Evolutionary conservation across 305 asterid species (phyloP).

Genomic region (Rubia tinctorum): DNA sequence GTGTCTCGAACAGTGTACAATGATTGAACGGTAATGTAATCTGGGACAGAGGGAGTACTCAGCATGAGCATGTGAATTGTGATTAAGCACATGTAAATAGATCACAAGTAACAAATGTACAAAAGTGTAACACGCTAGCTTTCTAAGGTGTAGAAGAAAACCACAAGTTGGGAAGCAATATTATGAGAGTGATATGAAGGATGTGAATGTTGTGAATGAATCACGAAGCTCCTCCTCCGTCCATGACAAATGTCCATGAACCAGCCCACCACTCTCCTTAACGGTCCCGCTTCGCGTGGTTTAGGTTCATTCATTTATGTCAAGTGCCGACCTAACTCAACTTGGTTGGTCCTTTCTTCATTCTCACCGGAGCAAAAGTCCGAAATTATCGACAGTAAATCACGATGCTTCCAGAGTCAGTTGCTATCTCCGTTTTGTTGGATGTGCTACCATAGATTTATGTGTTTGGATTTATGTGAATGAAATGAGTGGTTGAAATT

Average conservation of each 20-base stretch:
- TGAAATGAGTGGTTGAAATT: too few species aligned
- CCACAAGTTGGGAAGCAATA: neutral
- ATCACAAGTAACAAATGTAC: too few species aligned
- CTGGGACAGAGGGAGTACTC: too few species aligned
- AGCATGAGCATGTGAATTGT: too few species aligned
- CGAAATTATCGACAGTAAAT: too few species aligned
- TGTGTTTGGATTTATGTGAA: too few species aligned
- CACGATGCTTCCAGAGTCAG: too few species aligned
- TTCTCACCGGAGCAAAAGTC: neutral
- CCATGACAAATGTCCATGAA: neutral
- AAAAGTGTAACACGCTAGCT: neutral
- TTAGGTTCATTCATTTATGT: neutral
- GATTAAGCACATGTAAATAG: too few species aligned
- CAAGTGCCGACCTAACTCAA: neutral
- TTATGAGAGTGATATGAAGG: neutral
- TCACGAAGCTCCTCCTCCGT: neutral
- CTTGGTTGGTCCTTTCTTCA: neutral
- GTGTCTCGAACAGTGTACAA: too few species aligned
- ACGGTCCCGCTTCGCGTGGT: neutral
- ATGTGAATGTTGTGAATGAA: neutral
- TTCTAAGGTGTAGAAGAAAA: neutral
- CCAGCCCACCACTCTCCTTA: neutral
- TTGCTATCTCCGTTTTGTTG: too few species aligned
- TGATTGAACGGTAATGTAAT: too few species aligned
- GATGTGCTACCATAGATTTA: too few species aligned